Conservation (phyloP, 129 eudicot species). For the Tagetes patula region DNA sequence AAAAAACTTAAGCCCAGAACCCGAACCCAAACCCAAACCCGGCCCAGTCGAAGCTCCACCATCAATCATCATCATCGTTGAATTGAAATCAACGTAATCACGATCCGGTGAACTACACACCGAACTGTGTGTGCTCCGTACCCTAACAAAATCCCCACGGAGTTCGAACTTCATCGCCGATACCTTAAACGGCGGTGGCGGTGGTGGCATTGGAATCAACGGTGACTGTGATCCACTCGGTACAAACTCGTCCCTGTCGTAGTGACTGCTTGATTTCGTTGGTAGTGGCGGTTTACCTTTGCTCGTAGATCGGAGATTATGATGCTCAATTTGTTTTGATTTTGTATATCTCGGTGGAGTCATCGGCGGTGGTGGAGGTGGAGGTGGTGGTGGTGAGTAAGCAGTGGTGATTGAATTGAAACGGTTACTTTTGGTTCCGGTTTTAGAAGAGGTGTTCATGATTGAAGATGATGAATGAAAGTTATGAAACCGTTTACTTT, state of each 20-base stretch:
- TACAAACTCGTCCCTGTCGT: constrained; percentile 37
- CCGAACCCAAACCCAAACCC: neutral
- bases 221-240: constrained; percentile 63
- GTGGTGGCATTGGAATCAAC: constrained; percentile 51
- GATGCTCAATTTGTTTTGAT: neutral
- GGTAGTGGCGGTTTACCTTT: constrained; percentile 74
- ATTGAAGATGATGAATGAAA: constrained; percentile 55
- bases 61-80: constrained; percentile 15
- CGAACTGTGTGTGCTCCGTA: constrained; percentile 60
- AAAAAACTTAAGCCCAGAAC: constrained; percentile 21
- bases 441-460: constrained; percentile 44
- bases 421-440: constrained; percentile 45
- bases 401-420: constrained; percentile 28
- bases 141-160: constrained; percentile 60
- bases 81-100: constrained; percentile 48
- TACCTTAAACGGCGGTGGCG: constrained; percentile 70
- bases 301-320: constrained; percentile 15
- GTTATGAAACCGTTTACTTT: constrained; percentile 46
- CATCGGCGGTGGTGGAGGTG: constrained; percentile 36
- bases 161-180: constrained; percentile 49
- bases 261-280: constrained; percentile 38
- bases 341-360: neutral
- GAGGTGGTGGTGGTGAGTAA: constrained; percentile 41
- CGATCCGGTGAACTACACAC: constrained; percentile 72
- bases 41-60: constrained; percentile 32